Conservation (phyloP, 1,139 yeast genomes). For the Geotrichum fermentans region DNA sequence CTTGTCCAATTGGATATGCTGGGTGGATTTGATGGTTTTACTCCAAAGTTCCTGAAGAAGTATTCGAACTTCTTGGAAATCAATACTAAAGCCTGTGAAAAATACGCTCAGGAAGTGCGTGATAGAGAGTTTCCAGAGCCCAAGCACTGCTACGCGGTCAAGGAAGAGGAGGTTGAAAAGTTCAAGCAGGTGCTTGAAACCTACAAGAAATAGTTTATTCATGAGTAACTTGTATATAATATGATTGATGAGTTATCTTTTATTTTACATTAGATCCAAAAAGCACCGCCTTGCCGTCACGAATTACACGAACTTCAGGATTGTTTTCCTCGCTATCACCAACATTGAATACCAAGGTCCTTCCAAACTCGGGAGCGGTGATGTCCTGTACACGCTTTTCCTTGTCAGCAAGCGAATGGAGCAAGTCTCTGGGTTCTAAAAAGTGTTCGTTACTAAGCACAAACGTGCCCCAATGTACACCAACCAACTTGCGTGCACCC, state of each 20-base stretch:
- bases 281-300: conserved; percentile 35
- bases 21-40: conserved; percentile 55
- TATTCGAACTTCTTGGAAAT: conserved; percentile 52
- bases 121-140: conserved; percentile 53
- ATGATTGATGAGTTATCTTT: no score
- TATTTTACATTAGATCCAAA: conserved; percentile 19
- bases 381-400: conserved; percentile 37
- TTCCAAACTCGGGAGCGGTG: conserved; percentile 52
- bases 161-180: conserved; percentile 56
- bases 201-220: background rate
- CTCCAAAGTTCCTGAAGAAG: conserved; percentile 73
- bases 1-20: conserved; percentile 80
- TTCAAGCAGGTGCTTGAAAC: conserved; percentile 36
- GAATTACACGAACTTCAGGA: conserved; percentile 24
- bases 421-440: conserved; percentile 64
- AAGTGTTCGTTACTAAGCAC: conserved; percentile 83
- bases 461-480: conserved; percentile 96
- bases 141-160: conserved; percentile 68
- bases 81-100: conserved; percentile 50
- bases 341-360: conserved; percentile 43
- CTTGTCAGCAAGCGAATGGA: conserved; percentile 34
- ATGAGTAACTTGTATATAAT: background rate
- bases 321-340: conserved; percentile 24
- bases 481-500: conserved; percentile 60
- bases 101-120: conserved; percentile 59